These are phyloP conservation scores for Auricularia auricula-judae DNA, from an alignment of 768 basidiomycete genomes.

Conservation along the genomic window DNA sequence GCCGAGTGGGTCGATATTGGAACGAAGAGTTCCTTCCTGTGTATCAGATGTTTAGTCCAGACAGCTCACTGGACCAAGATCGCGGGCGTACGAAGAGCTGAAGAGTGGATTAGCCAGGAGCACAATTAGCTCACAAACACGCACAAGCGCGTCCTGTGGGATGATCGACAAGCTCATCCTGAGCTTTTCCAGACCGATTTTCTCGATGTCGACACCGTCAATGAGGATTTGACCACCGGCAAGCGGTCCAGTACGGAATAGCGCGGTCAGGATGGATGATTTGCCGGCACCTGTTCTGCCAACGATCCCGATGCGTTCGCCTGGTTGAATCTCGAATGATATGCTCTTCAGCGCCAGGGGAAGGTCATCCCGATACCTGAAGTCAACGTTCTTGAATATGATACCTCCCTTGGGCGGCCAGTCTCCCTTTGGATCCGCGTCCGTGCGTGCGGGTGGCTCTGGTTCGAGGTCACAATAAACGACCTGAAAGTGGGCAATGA, in stretches of 20 bases:
- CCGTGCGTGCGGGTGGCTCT: constrained; percentile 46
- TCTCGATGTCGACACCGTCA: constrained; percentile 41
- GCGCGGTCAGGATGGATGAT: constrained; percentile 13
- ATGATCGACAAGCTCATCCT: constrained; percentile 50
- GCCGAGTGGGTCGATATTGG: background rate
- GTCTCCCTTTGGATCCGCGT: constrained; percentile 26
- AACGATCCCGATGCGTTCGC: constrained; percentile 56
- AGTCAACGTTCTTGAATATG: constrained; percentile 40
- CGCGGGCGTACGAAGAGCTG: constrained; percentile 10
- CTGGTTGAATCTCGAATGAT: constrained; percentile 41
- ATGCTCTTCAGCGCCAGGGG: constrained; percentile 57
- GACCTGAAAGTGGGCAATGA: constrained; percentile 20
- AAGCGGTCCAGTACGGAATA: constrained; percentile 44
- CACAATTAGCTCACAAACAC: constrained; percentile 19
- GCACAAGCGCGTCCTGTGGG: constrained; percentile 54
- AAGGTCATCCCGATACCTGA: constrained; percentile 49
- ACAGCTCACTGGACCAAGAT: too few species aligned
- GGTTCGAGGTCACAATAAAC: constrained; percentile 47
- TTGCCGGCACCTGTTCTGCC: constrained; percentile 37
- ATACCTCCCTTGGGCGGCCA: constrained; percentile 49
- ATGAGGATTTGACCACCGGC: constrained; percentile 45
- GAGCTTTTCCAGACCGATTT: constrained; percentile 44
- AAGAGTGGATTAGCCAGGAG: constrained; percentile 48
- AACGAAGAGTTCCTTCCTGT: background rate
- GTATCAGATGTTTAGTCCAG: background rate